phyloP scores from a whole-genome alignment of 139 green algal species.

The Chlorella sp. region DNA sequence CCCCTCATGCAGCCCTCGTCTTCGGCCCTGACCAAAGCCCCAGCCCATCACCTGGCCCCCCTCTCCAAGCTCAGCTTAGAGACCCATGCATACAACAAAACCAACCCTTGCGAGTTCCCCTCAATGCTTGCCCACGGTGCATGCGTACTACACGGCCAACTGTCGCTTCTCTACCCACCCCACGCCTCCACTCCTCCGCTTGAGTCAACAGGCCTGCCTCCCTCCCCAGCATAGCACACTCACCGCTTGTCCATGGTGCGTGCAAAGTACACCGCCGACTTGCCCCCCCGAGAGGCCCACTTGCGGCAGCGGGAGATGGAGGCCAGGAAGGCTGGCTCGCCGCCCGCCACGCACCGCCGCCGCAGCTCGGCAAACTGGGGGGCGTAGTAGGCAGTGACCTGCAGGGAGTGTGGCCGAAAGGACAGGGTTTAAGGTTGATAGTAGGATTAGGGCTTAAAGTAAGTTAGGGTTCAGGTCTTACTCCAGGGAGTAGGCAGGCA shows the following conservation, averaged over 20 bases:
- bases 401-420: background rate
- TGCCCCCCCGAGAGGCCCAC: constrained; percentile 88
- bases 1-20: too few relatives aligned
- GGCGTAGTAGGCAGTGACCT: constrained; percentile 83
- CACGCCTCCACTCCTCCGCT: background rate
- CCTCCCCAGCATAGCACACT: constrained; percentile 36
- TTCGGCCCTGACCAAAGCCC: too few relatives aligned
- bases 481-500: too few relatives aligned
- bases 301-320: constrained; percentile 80
- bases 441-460: too few relatives aligned
- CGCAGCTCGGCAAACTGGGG: constrained; percentile 90
- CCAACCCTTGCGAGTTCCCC: too few relatives aligned
- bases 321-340: constrained; percentile 79
- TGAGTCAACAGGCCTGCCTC: background rate
- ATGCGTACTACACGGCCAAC: too few relatives aligned
- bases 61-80: too few relatives aligned
- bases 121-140: too few relatives aligned
- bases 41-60: too few relatives aligned
- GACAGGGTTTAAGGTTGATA: too few relatives aligned
- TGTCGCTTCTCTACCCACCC: background rate
- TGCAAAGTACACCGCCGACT: constrained; percentile 94
- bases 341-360: constrained; percentile 67
- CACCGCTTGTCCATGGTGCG: constrained; percentile 87
- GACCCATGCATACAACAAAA: too few relatives aligned
- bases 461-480: too few relatives aligned